phyloP scores from a whole-genome alignment of 2,329 filamentous ascomycete species.

The Trichoderma koningii region DNA sequence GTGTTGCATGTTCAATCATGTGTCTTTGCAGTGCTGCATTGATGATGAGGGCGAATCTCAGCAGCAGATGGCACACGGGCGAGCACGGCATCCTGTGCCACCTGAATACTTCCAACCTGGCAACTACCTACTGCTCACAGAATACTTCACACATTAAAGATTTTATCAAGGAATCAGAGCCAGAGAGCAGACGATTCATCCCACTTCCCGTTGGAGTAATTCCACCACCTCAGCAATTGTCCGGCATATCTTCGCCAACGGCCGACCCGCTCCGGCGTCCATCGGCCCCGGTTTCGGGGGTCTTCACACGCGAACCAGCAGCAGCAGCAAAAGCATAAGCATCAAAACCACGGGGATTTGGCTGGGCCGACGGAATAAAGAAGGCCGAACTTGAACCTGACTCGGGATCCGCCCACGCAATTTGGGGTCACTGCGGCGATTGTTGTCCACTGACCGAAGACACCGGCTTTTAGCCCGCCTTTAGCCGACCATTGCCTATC shows the following conservation, averaged over 20 bases:
- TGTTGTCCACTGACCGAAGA: no score
- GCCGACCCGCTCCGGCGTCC: neutral
- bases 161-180: no score
- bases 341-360: neutral
- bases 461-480: conserved; percentile 1
- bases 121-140: no score
- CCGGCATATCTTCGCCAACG: conserved; percentile 4
- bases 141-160: no score
- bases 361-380: neutral
- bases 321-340: neutral
- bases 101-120: no score
- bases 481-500: conserved; percentile 22
- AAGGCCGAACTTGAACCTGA: neutral
- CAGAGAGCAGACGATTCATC: neutral
- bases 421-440: neutral
- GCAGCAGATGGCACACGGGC: no score
- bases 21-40: no score
- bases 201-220: conserved; percentile 5
- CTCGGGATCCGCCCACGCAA: neutral
- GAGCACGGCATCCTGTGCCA: no score
- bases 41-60: no score
- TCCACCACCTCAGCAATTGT: neutral
- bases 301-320: no score
- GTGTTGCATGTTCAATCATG: no score
- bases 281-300: conserved; percentile 11